Conservation (phyloP, 257 asterid genomes). For the Phtheirospermum japonicum region DNA sequence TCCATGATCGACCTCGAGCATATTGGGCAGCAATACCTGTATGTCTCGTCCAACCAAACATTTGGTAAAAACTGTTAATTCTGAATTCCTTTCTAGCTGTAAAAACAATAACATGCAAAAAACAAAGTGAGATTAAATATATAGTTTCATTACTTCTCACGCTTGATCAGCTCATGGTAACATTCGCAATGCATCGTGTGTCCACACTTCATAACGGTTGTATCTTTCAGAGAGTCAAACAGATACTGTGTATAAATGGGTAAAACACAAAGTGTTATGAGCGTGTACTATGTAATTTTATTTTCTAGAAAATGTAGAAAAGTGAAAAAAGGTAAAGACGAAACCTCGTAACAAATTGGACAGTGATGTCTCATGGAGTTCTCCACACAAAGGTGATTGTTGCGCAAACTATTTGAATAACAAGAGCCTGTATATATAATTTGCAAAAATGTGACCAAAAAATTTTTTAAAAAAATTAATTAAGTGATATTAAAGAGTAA, state of each 20-base stretch:
- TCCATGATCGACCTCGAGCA: constrained; percentile 81
- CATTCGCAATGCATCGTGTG: constrained; percentile 96
- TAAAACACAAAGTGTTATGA: constrained; percentile 21
- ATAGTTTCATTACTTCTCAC: constrained; percentile 57
- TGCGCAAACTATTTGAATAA: constrained; percentile 60
- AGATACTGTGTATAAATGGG: constrained; percentile 60
- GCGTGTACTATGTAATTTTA: background rate
- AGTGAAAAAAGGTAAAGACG: background rate
- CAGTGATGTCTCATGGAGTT: constrained; percentile 97
- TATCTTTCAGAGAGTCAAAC: constrained; percentile 87
- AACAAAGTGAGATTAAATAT: background rate
- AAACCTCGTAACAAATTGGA: constrained; percentile 94
- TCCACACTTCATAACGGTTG: constrained; percentile 91
- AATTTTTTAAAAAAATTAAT: too few relatives aligned
- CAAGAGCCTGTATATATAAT: constrained; percentile 78
- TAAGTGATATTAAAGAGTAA: too few relatives aligned
- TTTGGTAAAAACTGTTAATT: background rate
- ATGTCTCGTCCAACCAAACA: background rate
- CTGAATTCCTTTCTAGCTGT: constrained; percentile 1
- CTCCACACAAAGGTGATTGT: constrained; percentile 83
- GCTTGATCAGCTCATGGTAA: constrained; percentile 79
- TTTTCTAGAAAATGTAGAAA: background rate
- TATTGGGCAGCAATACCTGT: constrained; percentile 89
- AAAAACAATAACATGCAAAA: background rate
- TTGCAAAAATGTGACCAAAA: too few relatives aligned